Evolutionary conservation across 2,329 filamentous ascomycete species (phyloP).

Genomic region (Penicillium sp.): DNA sequence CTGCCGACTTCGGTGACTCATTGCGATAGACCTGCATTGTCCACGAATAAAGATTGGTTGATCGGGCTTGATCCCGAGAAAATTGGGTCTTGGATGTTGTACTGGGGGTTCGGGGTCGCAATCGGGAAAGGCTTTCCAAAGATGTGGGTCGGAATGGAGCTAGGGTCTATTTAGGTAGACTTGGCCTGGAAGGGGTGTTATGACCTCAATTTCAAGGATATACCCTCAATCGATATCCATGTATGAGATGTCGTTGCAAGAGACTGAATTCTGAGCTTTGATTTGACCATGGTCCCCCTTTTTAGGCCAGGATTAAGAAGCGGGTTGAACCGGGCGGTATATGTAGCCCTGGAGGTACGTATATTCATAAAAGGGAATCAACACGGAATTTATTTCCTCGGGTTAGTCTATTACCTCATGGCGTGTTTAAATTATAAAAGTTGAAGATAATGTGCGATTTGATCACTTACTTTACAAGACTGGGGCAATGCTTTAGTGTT

Average conservation of each 20-base stretch:
- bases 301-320: neutral
- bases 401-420: no score
- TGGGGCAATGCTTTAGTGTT: no score
- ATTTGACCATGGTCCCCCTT: no score
- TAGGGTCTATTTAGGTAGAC: neutral
- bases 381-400: no score
- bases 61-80: neutral
- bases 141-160: neutral
- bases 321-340: neutral
- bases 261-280: neutral
- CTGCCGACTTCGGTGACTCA: conserved; percentile 4
- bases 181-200: neutral
- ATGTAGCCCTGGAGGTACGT: neutral
- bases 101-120: neutral
- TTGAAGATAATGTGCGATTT: no score
- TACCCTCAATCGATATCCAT: no score
- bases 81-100: conserved; percentile 1
- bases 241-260: neutral
- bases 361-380: no score
- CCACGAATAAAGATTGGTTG: neutral
- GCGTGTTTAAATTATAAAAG: no score
- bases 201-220: neutral
- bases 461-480: no score
- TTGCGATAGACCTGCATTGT: neutral
- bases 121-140: neutral